Conservation (phyloP, 257 asterid genomes). For the Salvia miltiorrhiza region DNA sequence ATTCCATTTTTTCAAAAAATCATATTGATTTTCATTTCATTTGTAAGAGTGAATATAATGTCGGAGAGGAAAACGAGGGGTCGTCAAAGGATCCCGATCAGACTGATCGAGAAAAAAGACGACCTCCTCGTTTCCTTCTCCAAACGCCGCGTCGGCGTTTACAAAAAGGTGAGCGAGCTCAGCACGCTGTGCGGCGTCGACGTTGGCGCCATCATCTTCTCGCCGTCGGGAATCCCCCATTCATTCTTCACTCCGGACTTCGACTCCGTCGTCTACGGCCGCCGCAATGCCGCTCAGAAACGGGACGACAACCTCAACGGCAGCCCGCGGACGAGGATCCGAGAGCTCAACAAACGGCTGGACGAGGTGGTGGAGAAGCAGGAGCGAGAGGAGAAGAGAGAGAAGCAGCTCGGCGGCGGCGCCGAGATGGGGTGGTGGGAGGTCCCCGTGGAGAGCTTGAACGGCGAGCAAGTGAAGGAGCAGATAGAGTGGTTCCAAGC, state of each 20-base stretch:
- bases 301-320: background rate
- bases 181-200: slow-evolving; percentile 27
- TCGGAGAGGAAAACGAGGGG: slow-evolving; percentile 20
- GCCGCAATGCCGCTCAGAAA: background rate
- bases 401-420: background rate
- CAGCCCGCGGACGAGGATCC: background rate
- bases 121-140: slow-evolving; percentile 24
- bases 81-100: slow-evolving; percentile 16
- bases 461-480: slow-evolving; percentile 9
- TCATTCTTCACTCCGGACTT: slow-evolving; percentile 20
- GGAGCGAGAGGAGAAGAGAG: background rate
- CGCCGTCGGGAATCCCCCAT: slow-evolving; percentile 17
- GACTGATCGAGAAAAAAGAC: slow-evolving; percentile 9
- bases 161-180: slow-evolving; percentile 25
- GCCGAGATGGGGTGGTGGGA: slow-evolving; percentile 20
- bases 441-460: slow-evolving; percentile 4
- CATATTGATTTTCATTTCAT: too few relatives aligned
- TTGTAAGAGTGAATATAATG: background rate
- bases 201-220: slow-evolving; percentile 22
- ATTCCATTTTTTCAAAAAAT: background rate
- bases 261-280: slow-evolving; percentile 11
- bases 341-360: background rate
- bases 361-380: slow-evolving; percentile 3
- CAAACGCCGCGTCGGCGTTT: slow-evolving; percentile 23
- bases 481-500: background rate